These are phyloP conservation scores for Apiospora hydei DNA, from an alignment of 2,329 filamentous ascomycete genomes.

Conservation along the genomic window DNA sequence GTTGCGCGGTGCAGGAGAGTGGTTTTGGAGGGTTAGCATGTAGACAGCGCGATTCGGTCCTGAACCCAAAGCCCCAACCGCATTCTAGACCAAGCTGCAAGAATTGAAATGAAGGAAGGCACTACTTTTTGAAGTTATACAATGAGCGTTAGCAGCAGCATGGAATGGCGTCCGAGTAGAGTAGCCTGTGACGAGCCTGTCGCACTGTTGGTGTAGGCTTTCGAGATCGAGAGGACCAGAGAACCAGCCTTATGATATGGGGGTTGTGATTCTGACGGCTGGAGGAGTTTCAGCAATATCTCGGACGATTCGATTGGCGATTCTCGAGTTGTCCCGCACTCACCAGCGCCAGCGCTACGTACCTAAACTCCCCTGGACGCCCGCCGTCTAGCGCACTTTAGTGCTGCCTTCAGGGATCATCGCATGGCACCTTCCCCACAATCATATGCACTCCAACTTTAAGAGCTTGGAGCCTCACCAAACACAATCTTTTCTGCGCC, in stretches of 20 bases:
- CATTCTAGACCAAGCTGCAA: constrained; percentile 3
- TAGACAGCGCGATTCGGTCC: not conserved
- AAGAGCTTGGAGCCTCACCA: constrained; percentile 2
- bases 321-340: constrained; percentile 9
- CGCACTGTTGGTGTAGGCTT: not conserved
- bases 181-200: constrained; percentile 7
- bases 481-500: not conserved
- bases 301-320: not conserved
- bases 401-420: constrained; percentile 1
- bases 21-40: not conserved
- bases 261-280: not conserved
- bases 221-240: not conserved
- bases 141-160: not conserved
- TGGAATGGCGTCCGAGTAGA: not conserved
- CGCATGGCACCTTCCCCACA: constrained; percentile 14
- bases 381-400: constrained; percentile 8
- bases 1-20: not conserved
- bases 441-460: constrained; percentile 13
- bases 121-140: not conserved
- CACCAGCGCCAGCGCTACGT: not conserved
- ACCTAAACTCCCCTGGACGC: not conserved
- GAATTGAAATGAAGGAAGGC: not conserved
- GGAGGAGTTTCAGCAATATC: constrained; percentile 1
- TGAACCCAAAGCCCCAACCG: constrained; percentile 1
- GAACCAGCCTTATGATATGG: not conserved